phyloP scores from a whole-genome alignment of 176 grass and related monocot species.

The Avena atlantica region DNA sequence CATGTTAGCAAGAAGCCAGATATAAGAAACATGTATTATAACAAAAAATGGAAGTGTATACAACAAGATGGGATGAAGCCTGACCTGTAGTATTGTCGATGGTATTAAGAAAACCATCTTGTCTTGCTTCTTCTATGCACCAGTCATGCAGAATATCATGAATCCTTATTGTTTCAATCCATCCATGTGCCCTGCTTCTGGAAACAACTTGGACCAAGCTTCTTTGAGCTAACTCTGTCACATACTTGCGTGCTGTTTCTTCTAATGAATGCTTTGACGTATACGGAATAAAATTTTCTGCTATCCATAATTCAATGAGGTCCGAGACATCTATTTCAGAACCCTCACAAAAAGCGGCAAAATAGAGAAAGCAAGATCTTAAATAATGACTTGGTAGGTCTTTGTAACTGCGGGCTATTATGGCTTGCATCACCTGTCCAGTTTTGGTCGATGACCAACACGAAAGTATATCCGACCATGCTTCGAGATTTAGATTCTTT shows the following conservation, averaged over 20 bases:
- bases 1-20: too few relatives aligned
- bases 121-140: not conserved
- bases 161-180: not conserved
- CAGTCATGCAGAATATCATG: not conserved
- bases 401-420: not conserved
- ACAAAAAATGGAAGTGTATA: not conserved
- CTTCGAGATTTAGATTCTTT: not conserved
- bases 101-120: conserved; percentile 19
- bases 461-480: too few relatives aligned
- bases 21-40: too few relatives aligned
- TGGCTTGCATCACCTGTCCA: not conserved
- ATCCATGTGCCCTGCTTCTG: not conserved
- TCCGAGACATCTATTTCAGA: not conserved
- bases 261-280: not conserved
- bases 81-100: not conserved
- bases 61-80: not conserved
- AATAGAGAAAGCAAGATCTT: not conserved
- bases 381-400: not conserved
- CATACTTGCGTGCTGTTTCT: not conserved
- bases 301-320: not conserved
- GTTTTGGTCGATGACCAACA: too few relatives aligned
- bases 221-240: not conserved
- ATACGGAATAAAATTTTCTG: not conserved
- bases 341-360: not conserved
- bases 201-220: not conserved